Evolutionary conservation across 1,284 basidiomycete genomes (phyloP), one percentile per base, ranked within the genome.

Genomic region (Taiwanofungus camphoratus): DNA sequence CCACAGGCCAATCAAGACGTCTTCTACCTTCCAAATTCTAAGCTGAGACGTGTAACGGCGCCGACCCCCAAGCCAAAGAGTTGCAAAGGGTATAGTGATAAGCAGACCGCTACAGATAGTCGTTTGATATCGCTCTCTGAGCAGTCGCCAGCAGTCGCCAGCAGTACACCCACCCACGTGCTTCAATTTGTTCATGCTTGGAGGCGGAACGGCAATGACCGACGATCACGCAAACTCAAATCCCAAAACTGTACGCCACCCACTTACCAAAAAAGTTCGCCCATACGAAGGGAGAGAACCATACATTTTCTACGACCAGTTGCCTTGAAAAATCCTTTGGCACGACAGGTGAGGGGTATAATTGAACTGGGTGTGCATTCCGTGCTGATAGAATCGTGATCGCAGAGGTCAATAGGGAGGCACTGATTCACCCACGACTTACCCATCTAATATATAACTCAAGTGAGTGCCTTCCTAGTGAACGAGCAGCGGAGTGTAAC

Each of bases 291-390:
- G 33, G 42, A 30, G 37, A 36, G 40, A 37, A 45, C 33, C 34
- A 23, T 38, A 36, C 43, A 45, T 37, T 41, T 44, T 45, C 41
- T 32, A 51, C 55, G 58, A 55, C 53, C 56, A 62, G 57, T 54
- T 70, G 82, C 85, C 86, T 88, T 88, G 79, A 88, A 88, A 88
- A 74, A 87, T 87, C 86, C 86, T 70, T 87, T 88, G 86, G 71
- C 84, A 87, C 84, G 55, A 65, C 46, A 55, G 67, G 67, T 68
- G 42, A 30, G 59, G 52, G 13, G 4, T 6, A 15, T 6, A 13
- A 22, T 0, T 30, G 20, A 22, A 16, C 19, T 21, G 16, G 32
- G 6, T 11, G 5, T 16, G 7, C 22, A 2, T 12, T 19, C 16
- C 9, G n/a, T 48, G 29, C 45, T 51, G 31, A 50, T 42, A 13